A percentile compares a stretch with the other conserved stretches of the same genome.
These are phyloP conservation scores for Yarrowia sp. DNA, from an alignment of 805 yeast genomes.

Conservation along the genomic window DNA sequence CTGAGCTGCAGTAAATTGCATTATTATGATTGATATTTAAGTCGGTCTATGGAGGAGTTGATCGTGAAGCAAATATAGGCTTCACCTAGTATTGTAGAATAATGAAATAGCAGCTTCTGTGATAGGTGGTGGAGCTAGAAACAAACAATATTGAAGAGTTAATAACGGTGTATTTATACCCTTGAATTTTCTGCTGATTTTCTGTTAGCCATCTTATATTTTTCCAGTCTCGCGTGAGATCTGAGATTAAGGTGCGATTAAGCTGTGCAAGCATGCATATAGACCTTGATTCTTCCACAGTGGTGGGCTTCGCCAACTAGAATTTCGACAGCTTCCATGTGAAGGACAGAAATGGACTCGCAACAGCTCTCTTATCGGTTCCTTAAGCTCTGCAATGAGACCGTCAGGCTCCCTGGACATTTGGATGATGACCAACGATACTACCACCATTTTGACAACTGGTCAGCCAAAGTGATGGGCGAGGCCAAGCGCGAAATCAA, in stretches of 20 bases:
- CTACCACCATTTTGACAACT: background rate
- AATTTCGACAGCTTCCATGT: background rate
- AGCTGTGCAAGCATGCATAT: background rate
- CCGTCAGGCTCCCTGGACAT: background rate
- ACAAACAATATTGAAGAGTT: no score
- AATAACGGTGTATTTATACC: no score
- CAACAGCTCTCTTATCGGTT: no score
- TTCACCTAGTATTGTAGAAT: no score
- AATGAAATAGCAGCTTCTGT: no score
- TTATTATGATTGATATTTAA: background rate
- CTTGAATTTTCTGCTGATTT: no score
- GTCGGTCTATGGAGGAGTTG: background rate
- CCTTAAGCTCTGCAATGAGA: background rate
- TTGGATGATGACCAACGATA: background rate
- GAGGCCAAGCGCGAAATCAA: background rate
- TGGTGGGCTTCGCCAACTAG: background rate
- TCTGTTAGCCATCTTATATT: no score
- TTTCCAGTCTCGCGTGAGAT: no score
- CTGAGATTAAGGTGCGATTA: background rate
- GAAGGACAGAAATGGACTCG: background rate
- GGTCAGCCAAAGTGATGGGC: background rate
- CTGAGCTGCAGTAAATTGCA: constrained; percentile 30
- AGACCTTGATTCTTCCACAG: no score
- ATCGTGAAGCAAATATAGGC: background rate
- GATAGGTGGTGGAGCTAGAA: no score